Conservation (phyloP, 2,329 filamentous ascomycete genomes). For the Talaromyces atroroseus region DNA sequence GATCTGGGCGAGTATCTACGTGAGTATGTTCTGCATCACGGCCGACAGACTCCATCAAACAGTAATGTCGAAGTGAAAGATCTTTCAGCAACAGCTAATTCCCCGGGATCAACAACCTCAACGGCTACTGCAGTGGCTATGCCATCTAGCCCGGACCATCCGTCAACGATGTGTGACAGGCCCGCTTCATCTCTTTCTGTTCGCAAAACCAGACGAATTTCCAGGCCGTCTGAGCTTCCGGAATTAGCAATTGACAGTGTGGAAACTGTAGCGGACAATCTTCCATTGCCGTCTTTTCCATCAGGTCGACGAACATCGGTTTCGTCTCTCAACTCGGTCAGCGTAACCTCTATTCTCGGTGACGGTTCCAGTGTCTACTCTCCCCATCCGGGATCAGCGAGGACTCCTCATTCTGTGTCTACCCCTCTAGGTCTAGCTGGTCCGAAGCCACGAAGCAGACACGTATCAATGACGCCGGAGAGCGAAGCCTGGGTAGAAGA, state of each 20-base stretch:
- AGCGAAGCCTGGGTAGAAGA: slow-evolving; percentile 46
- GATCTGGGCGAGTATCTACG: slow-evolving; percentile 92
- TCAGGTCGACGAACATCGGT: slow-evolving; percentile 30
- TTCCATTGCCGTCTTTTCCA: slow-evolving; percentile 25
- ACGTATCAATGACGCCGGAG: slow-evolving; percentile 38
- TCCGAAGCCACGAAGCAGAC: slow-evolving; percentile 36
- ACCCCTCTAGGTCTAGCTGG: slow-evolving; percentile 43
- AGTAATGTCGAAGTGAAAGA: slow-evolving; percentile 53
- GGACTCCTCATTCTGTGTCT: slow-evolving; percentile 14
- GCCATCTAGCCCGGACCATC: slow-evolving; percentile 26
- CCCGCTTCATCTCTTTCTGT: slow-evolving; percentile 36
- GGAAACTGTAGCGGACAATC: slow-evolving; percentile 23
- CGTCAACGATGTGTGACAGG: slow-evolving; percentile 31
- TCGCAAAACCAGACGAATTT: slow-evolving; percentile 33
- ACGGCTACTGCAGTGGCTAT: slow-evolving; percentile 20
- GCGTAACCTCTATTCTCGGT: slow-evolving; percentile 24
- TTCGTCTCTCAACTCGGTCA: slow-evolving; percentile 34
- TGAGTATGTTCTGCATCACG: slow-evolving; percentile 89
- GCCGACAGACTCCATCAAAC: slow-evolving; percentile 59
- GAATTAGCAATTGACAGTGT: slow-evolving; percentile 25
- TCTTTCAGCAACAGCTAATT: slow-evolving; percentile 32
- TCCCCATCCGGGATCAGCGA: slow-evolving; percentile 21
- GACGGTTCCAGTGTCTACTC: slow-evolving; percentile 23
- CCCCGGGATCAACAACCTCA: slow-evolving; percentile 24
- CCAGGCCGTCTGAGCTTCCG: slow-evolving; percentile 27